Base-by-base conservation (phyloP, 352 stramenopile species). In the Phytophthora parvispora region DNA sequence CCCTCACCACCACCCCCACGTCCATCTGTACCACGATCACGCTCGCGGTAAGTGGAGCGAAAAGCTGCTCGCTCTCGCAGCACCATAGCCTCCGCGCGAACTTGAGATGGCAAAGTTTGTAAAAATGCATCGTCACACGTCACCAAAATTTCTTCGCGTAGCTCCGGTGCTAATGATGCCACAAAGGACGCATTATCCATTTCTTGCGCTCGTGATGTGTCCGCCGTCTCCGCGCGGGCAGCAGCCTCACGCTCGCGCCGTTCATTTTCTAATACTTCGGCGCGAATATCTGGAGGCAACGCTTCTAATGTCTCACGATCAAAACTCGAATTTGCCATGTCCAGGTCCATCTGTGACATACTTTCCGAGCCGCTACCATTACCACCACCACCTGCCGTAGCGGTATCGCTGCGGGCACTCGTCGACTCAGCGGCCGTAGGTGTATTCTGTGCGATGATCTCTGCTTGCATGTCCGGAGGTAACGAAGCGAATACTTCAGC, bases 161-260 rank as follows among this genome's bases (percentile, higher is more conserved):
- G 75, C 52, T 99, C 97, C 18, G 97, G 96, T 6, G 95, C 87
- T 8, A 99, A 66, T 3, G 98, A 99, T 6, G 97, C 97, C 9
- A 99, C 85, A 79, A 99, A 99, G 10, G 95, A 99, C 29, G 97
- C 97, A 79, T 99, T 99, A 75, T 99, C 98, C 97, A 99, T 99
- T 52, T 99, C 97, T 80, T 99, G 91, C 22, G 97, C 98, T 47
- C 97, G 94, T 16, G 96, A 98, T 6, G 97, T 97, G 77, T 99
- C 97, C 15, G 89, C 83, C 29, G 73, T 78, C 16, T 91, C 82
- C 15, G 87, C 79, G 31, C 87, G 81, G 43, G 88, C 80, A 58
- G 84, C 72, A 62, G 86, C 76, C 76, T 96, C 86, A 22, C 97
- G 84, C 73, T 99, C 94, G 16, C 94, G 92, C 24, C 97, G 91